Evolutionary conservation across 2,329 filamentous ascomycete species (phyloP), one percentile per base, ranked within the genome.

Genomic region (Stemphylium lycopersici): DNA sequence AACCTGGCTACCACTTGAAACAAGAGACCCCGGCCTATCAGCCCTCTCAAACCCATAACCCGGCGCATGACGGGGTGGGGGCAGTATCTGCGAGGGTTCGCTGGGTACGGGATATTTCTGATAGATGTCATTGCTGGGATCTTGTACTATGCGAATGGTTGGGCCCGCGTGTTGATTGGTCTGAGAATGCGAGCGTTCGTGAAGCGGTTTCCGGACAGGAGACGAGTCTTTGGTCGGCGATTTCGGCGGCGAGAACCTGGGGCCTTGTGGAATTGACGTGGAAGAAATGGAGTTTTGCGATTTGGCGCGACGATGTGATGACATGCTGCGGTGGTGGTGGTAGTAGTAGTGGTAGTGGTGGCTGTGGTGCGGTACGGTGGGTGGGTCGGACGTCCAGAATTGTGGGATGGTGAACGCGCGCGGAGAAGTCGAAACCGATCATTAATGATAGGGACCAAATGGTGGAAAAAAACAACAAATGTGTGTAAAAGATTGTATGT

Each of bases 91-190:
- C 48, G 75, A 74, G 43, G 75, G 67, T 58, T 74, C 67, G 53
- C 67, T 73, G 40, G 75, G 74, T 55, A 76, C 72, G 48, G 75
- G 75, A 48, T 67, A 71, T 65, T 77, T 77, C 43, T 69, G 67
- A 65, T 77, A 77, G 56, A 71, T 62, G 32, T 72, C 61, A 33
- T 69, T 58, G 15, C 63, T 69, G 43, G 71, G 62, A 48, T 77
- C 72, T 29, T 75, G 66, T 34, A 77, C 74, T 54, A 77, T 69
- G 62, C 76, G 74, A 40, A 77, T 78, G 31, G 74, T 77, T 18
- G 76, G 71, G 39, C 69, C 67, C n/a, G 70, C 61, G 50, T 65
- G 63, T 36, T 71, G 69, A 62, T 75, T 78, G 61, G 68, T 62
- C 32, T 72, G 70, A 45, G 72, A 73, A 45, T 72, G 67, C 26